A percentile compares a stretch with the other conserved stretches of the same genome.
phyloP scores from a whole-genome alignment of 2,329 filamentous ascomycete genomes.

The Sporothrix variecibatus region DNA sequence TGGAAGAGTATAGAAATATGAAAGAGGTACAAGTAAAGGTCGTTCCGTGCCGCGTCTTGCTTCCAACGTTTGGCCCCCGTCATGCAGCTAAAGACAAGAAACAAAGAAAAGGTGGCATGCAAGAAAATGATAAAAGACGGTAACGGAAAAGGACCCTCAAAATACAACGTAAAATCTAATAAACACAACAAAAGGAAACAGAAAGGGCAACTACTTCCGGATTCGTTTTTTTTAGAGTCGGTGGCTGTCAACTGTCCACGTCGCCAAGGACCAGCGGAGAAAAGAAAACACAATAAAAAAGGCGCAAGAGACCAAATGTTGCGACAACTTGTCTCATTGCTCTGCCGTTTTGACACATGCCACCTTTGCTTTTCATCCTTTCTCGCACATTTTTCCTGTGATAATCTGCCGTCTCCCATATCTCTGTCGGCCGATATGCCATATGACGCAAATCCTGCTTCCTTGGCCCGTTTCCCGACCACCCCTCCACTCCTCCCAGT shows the following conservation, averaged over 20 bases:
- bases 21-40: no score
- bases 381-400: neutral
- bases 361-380: neutral
- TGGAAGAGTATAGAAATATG: no score
- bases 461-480: neutral
- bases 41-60: neutral
- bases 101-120: neutral
- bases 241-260: neutral
- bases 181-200: neutral
- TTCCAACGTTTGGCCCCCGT: neutral
- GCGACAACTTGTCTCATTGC: neutral
- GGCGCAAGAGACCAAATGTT: neutral
- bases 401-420: neutral
- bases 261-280: conserved; percentile 9
- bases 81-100: neutral
- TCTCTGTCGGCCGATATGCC: conserved; percentile 3
- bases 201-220: neutral
- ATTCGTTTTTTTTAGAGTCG: neutral
- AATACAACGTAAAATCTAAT: neutral
- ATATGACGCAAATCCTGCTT: conserved; percentile 21
- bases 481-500: neutral
- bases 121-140: neutral
- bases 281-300: neutral
- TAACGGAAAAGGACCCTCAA: neutral
- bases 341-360: conserved; percentile 11